These are phyloP conservation scores for Pestalotiopsis sp. DNA, from an alignment of 2,329 filamentous ascomycete species.

Conservation along the genomic window DNA sequence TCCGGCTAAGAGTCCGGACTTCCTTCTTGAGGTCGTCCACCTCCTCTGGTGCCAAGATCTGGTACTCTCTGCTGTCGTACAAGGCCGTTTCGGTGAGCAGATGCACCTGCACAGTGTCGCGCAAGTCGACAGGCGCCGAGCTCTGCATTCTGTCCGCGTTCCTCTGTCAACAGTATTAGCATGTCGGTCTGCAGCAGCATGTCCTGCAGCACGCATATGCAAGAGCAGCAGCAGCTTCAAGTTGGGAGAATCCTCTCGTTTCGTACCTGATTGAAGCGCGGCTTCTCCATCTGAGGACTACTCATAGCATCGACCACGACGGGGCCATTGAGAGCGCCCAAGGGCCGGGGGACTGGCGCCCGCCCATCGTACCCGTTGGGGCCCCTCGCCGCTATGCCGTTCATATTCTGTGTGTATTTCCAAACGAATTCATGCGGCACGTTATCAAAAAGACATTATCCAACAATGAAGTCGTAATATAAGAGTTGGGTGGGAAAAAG, in stretches of 20 bases:
- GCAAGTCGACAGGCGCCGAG: slow-evolving; percentile 61
- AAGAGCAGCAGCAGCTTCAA: background rate
- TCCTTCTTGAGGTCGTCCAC: slow-evolving; percentile 92
- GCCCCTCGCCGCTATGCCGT: slow-evolving; percentile 12
- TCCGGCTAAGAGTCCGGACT: slow-evolving; percentile 68
- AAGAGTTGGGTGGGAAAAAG: background rate
- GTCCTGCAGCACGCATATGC: background rate
- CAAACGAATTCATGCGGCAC: slow-evolving; percentile 6
- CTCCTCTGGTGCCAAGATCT: slow-evolving; percentile 88
- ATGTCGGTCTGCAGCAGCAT: background rate
- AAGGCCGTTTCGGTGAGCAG: slow-evolving; percentile 92
- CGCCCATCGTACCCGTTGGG: slow-evolving; percentile 41
- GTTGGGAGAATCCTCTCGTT: background rate
- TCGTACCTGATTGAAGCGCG: slow-evolving; percentile 62
- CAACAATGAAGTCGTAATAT: background rate
- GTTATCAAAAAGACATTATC: slow-evolving; percentile 17
- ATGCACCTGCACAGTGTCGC: slow-evolving; percentile 82
- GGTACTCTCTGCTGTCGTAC: slow-evolving; percentile 81
- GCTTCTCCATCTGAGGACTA: slow-evolving; percentile 55
- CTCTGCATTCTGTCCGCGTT: slow-evolving; percentile 56
- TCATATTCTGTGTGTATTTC: slow-evolving; percentile 14
- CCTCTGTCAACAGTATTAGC: slow-evolving; percentile 39
- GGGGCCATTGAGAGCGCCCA: slow-evolving; percentile 45
- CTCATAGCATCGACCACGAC: slow-evolving; percentile 58
- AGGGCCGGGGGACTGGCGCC: slow-evolving; percentile 21